Base-by-base conservation (phyloP, 2,329 filamentous ascomycete species). In the Aaosphaeria pasadenensis region DNA sequence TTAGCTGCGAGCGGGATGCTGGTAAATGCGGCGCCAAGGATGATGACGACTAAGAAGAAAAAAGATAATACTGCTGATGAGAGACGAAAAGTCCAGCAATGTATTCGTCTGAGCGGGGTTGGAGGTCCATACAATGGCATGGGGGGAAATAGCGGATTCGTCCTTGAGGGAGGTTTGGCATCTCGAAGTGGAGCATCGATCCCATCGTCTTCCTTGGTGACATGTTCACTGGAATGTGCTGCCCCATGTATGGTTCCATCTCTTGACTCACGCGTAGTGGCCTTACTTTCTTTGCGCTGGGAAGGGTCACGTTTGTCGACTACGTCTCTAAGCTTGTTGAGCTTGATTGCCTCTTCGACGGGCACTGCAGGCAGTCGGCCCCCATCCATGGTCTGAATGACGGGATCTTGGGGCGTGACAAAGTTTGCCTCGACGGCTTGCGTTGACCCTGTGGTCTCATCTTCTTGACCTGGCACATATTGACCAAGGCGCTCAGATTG, bases 101-200 rank as follows among this genome's bases (percentile, higher is more conserved):
- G 86, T 1, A 90, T 31, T 31, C 82, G 77, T 42, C 84, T 79
- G n/a, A 86, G 49, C 0, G 81, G 44, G 1, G 87, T 85, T 0
- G 90, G 84, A 0, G 89, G 86, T 0, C 88, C 88, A 59, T 95
- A 96, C 1, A 89, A 74, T 0, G 91, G 91, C 6, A 96, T 70
- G 2, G 89, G 88, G 5, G 91, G 91, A 56, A 96, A 96, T 5
- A 95, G 74, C 3, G 89, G 87, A 56, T 91, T 86, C 2, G 88
- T 91, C 54, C 83, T 80, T 6, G 84, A 84, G 1, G 84, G 83
- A 0, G 87, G 85, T 30, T 75, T 63, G 11, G 71, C 71, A 49
- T 71, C 62, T 29, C 65, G 69, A 45, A 80, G 55, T 7, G 75
- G 67, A 0, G 69, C 77, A 32, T 75, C 72, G 4, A 77, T 73